A percentile compares a stretch with the other conserved stretches of the same genome.
Conservation (phyloP, 495 filamentous ascomycete genomes). For the Delitschia confertaspora region DNA sequence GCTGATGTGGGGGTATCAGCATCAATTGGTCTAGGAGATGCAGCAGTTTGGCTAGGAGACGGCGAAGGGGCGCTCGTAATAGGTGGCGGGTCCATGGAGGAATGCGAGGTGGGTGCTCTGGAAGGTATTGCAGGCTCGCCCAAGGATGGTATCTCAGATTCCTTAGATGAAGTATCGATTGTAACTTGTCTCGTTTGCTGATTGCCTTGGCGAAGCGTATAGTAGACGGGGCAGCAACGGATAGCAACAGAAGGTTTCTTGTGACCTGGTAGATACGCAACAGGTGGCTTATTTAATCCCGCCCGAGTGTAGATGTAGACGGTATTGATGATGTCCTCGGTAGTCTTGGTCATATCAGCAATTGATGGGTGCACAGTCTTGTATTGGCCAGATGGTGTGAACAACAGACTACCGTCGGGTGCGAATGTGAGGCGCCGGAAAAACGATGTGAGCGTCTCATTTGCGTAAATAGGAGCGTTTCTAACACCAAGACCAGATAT, state of each 20-base stretch:
- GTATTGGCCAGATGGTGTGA: conserved; percentile 95
- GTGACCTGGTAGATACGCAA: conserved; percentile 94
- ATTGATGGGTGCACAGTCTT: conserved; percentile 65
- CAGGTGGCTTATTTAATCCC: conserved; percentile 92
- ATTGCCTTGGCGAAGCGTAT: conserved; percentile 59
- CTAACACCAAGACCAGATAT: conserved; percentile 54
- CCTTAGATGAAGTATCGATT: conserved; percentile 81
- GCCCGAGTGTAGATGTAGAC: conserved; percentile 97
- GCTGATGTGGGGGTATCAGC: conserved; percentile 47
- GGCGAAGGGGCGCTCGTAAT: conserved; percentile 44
- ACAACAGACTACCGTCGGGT: conserved; percentile 86
- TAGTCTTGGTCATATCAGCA: conserved; percentile 58
- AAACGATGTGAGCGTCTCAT: conserved; percentile 94
- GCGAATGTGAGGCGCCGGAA: conserved; percentile 91
- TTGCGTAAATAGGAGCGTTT: conserved; percentile 90
- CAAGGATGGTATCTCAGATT: conserved; percentile 71
- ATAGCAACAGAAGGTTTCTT: conserved; percentile 98
- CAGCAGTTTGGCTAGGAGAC: conserved; percentile 37
- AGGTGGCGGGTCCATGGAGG: conserved; percentile 76
- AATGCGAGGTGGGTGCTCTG: conserved; percentile 45
- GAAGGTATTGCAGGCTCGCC: conserved; percentile 70
- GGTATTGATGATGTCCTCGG: conserved; percentile 87
- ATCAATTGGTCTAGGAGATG: conserved; percentile 47
- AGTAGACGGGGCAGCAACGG: conserved; percentile 84
- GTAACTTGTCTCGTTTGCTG: conserved; percentile 73